phyloP scores from a whole-genome alignment of 768 basidiomycete genomes.

The Podaxis sp. region DNA sequence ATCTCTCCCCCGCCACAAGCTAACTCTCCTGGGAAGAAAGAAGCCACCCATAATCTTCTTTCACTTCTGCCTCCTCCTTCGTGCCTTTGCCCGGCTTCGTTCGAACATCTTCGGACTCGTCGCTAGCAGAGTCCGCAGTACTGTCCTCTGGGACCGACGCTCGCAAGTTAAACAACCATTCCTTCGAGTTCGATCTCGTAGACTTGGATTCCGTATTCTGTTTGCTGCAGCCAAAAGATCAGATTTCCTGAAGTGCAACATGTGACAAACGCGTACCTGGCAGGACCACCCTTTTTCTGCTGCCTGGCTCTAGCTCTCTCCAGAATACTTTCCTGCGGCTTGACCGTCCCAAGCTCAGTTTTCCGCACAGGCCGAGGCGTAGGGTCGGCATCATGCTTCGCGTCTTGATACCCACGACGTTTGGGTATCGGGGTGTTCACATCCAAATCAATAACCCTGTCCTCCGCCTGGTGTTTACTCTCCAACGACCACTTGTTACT shows the following conservation, averaged over 20 bases:
- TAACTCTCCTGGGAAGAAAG: background rate
- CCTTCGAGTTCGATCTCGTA: background rate
- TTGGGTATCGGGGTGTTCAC: constrained; percentile 5
- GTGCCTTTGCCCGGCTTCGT: background rate
- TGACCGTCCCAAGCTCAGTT: background rate
- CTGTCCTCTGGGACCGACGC: background rate
- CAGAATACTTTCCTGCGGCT: constrained; percentile 2
- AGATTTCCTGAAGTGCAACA: background rate
- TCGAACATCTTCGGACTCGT: background rate
- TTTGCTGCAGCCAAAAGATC: background rate
- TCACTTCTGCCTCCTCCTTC: too few species aligned
- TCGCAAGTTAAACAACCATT: background rate
- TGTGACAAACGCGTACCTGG: background rate
- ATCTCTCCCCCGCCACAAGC: background rate
- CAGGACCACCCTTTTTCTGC: background rate
- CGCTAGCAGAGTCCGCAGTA: background rate
- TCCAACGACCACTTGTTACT: background rate
- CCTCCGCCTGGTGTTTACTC: background rate
- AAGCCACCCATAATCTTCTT: constrained; percentile 1
- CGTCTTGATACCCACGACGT: background rate
- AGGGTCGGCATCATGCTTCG: background rate
- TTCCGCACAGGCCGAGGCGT: constrained; percentile 6
- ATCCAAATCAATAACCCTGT: background rate
- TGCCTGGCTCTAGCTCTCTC: background rate
- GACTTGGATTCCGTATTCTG: background rate